Percentiles rank a stretch among this genome's conserved stretches.
Evolutionary conservation across 306 rosid species (phyloP).

Genomic region (Prunus davidiana): DNA sequence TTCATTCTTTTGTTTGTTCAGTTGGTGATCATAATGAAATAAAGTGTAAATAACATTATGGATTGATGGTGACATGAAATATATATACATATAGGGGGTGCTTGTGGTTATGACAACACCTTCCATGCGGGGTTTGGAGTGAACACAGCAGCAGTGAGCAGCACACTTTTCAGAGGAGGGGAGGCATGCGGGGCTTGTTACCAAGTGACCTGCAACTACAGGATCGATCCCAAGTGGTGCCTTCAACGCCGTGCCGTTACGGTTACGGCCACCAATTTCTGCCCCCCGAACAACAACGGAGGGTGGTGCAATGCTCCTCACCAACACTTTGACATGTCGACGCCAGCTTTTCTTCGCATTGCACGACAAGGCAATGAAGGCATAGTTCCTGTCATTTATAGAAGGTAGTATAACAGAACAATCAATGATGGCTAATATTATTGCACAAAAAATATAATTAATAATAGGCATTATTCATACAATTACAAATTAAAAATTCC

Average conservation of each 20-base stretch:
- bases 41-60: too few relatives aligned
- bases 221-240: constrained; percentile 71
- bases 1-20: too few relatives aligned
- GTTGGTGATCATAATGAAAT: too few relatives aligned
- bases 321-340: constrained; percentile 84
- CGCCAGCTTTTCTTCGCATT: constrained; percentile 63
- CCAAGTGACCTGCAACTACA: constrained; percentile 61
- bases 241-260: constrained; percentile 40
- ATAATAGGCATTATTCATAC: neutral
- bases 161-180: constrained; percentile 57
- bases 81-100: constrained; percentile 54
- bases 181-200: constrained; percentile 85
- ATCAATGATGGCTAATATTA: neutral
- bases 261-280: constrained; percentile 70
- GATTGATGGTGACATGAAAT: too few relatives aligned
- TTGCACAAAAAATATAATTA: neutral
- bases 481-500: neutral
- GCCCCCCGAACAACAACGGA: constrained; percentile 80
- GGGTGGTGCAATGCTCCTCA: constrained; percentile 89
- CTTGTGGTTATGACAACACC: constrained; percentile 75
- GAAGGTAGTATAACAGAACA: constrained; percentile 35
- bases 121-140: constrained; percentile 77
- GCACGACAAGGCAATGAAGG: constrained; percentile 86
- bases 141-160: constrained; percentile 77
- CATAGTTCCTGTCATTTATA: constrained; percentile 69